A percentile compares a stretch with the other conserved stretches of the same genome.
phyloP scores from a whole-genome alignment of 1,284 basidiomycete genomes.

The Austroboletus niveus region DNA sequence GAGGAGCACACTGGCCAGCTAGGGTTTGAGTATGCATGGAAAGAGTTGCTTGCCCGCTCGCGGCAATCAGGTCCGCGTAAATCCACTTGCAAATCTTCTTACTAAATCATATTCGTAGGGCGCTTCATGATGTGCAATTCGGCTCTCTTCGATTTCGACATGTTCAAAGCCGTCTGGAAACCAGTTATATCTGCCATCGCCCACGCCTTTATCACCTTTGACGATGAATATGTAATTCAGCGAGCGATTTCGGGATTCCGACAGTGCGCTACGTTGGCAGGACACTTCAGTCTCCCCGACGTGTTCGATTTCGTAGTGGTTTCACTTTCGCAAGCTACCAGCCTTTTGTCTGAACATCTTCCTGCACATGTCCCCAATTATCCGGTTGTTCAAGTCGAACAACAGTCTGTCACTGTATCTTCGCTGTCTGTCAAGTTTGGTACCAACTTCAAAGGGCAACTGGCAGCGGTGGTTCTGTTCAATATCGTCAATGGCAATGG shows the following conservation, averaged over 20 bases:
- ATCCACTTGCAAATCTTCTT: neutral
- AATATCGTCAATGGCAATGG: constrained; percentile 98
- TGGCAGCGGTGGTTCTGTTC: constrained; percentile 96
- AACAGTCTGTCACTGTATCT: constrained; percentile 86
- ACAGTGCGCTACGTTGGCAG: constrained; percentile 93
- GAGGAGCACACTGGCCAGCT: constrained; percentile 97
- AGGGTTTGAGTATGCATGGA: constrained; percentile 99
- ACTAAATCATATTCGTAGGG: constrained; percentile 43
- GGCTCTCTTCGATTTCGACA: constrained; percentile 79
- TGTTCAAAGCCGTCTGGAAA: constrained; percentile 93
- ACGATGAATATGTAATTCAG: constrained; percentile 96
- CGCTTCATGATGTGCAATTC: constrained; percentile 80
- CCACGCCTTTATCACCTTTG: constrained; percentile 92
- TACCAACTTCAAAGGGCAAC: constrained; percentile 92
- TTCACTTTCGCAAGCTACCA: constrained; percentile 87
- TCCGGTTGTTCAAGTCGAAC: constrained; percentile 91
- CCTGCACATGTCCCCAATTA: constrained; percentile 79
- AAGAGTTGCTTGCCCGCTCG: constrained; percentile 85
- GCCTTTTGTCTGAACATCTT: constrained; percentile 72
- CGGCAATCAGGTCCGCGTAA: constrained; percentile 66
- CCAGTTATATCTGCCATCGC: constrained; percentile 89
- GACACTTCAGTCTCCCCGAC: constrained; percentile 86
- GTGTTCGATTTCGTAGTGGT: constrained; percentile 97
- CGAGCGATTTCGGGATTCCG: constrained; percentile 92
- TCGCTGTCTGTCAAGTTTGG: constrained; percentile 93